These are phyloP conservation scores for Metschnikowia peoriensis DNA, from an alignment of 805 yeast species.

Conservation along the genomic window DNA sequence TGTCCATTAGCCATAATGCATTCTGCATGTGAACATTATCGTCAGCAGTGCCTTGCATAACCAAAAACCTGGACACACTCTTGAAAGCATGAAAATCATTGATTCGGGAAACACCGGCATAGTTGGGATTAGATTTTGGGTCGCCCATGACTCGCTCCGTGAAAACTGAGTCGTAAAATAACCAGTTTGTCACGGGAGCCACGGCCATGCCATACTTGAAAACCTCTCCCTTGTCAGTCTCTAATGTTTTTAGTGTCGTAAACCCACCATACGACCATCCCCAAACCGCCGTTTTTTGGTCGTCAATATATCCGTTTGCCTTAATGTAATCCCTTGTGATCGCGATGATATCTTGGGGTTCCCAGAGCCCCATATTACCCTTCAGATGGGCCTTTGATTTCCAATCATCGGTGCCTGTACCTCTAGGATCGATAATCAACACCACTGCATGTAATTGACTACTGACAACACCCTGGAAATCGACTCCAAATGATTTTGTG, in stretches of 20 bases:
- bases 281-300: slow-evolving; percentile 64
- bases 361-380: slow-evolving; percentile 67
- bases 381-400: slow-evolving; percentile 54
- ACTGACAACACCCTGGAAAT: slow-evolving; percentile 59
- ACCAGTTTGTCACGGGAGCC: slow-evolving; percentile 85
- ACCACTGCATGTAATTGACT: slow-evolving; percentile 60
- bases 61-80: slow-evolving; percentile 52
- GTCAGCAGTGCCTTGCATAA: slow-evolving; percentile 84
- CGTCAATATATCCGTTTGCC: slow-evolving; percentile 48
- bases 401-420: slow-evolving; percentile 83
- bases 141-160: slow-evolving; percentile 73
- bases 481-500: slow-evolving; percentile 44
- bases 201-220: slow-evolving; percentile 79
- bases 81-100: slow-evolving; percentile 43
- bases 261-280: slow-evolving; percentile 92
- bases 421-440: slow-evolving; percentile 73
- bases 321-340: slow-evolving; percentile 51
- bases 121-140: slow-evolving; percentile 49
- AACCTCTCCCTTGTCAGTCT: slow-evolving; percentile 56
- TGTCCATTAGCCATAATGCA: slow-evolving; percentile 58
- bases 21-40: slow-evolving; percentile 82
- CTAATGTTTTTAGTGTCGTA: slow-evolving; percentile 69
- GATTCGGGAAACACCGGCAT: slow-evolving; percentile 44
- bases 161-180: slow-evolving; percentile 70
- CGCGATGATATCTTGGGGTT: slow-evolving; percentile 63